Percentiles rank a stretch among this genome's conserved stretches.
Evolutionary conservation across 106 monocot genomes (phyloP).

Genomic region (Ottelia alismoides): DNA sequence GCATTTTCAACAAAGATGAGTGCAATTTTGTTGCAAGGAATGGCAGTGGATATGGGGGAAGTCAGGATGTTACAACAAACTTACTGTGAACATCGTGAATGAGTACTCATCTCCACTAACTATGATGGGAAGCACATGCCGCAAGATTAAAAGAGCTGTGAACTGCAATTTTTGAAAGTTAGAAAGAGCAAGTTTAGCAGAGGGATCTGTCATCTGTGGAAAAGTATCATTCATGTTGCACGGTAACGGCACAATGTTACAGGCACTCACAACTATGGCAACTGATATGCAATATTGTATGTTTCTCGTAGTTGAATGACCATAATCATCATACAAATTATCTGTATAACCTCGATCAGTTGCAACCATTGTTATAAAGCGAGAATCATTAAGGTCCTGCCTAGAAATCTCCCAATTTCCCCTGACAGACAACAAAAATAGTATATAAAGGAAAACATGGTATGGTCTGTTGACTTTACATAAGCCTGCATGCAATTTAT

Average conservation of each 20-base stretch:
- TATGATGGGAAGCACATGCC: conserved; percentile 65
- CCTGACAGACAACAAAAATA: conserved; percentile 18
- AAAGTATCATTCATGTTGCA: neutral
- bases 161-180: conserved; percentile 30
- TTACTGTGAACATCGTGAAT: conserved; percentile 50
- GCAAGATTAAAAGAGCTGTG: conserved; percentile 59
- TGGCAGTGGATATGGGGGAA: neutral
- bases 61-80: neutral
- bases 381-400: conserved; percentile 32
- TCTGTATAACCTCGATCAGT: conserved; percentile 24
- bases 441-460: too few relatives aligned
- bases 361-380: conserved; percentile 54
- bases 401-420: conserved; percentile 77
- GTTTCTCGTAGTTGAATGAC: conserved; percentile 27
- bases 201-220: neutral
- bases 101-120: conserved; percentile 49
- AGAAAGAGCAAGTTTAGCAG: neutral
- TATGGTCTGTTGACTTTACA: too few relatives aligned
- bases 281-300: conserved; percentile 40
- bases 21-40: neutral
- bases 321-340: conserved; percentile 37
- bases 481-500: too few relatives aligned
- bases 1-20: neutral
- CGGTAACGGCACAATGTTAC: neutral
- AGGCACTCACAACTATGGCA: conserved; percentile 52